These are phyloP conservation scores for Pseudocercospora ulei DNA, from an alignment of 2,329 filamentous ascomycete genomes.

Conservation along the genomic window DNA sequence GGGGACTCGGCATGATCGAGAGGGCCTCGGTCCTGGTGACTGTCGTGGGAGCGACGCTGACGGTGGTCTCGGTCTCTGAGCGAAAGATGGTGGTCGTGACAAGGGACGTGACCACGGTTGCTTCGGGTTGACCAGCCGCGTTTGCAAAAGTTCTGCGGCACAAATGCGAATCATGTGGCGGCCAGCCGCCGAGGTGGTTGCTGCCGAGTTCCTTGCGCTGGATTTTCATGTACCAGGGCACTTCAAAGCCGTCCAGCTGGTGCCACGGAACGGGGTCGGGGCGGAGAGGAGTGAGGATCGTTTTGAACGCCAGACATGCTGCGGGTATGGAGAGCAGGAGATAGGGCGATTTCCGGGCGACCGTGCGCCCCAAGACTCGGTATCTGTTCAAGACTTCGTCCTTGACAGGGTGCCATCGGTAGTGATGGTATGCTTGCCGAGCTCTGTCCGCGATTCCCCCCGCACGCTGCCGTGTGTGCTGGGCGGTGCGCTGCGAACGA, in stretches of 20 bases:
- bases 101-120: neutral
- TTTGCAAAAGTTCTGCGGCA: too few species aligned
- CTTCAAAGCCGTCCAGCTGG: neutral
- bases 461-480: neutral
- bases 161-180: neutral
- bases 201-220: neutral
- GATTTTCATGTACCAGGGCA: conserved; percentile 3
- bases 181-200: neutral
- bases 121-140: too few species aligned
- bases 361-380: neutral
- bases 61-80: neutral
- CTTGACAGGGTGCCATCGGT: neutral
- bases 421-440: neutral
- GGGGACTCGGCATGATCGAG: neutral
- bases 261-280: neutral
- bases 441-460: neutral
- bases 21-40: too few species aligned
- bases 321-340: neutral
- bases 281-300: neutral
- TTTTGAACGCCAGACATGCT: neutral
- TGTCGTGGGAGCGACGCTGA: neutral
- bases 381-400: neutral
- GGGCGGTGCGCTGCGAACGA: neutral
- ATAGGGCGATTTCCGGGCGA: neutral
- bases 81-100: neutral